phyloP scores from a whole-genome alignment of 129 eudicot species.

The Helianthus tuberosus region DNA sequence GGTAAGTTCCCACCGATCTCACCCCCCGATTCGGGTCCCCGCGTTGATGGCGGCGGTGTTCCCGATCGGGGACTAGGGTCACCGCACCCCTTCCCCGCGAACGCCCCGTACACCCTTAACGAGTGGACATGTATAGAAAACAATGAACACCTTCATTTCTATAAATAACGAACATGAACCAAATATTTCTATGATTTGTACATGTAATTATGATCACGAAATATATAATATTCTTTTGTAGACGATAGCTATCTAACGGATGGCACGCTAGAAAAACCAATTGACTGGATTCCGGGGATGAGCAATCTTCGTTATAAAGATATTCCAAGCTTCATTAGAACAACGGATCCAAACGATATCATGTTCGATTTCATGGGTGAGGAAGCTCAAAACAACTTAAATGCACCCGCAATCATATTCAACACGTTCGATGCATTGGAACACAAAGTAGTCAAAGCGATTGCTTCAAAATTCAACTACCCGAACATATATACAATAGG shows the following conservation, averaged over 20 bases:
- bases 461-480: slow-evolving; percentile 45
- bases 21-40: too few species aligned
- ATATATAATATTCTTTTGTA: slow-evolving; percentile 15
- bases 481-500: slow-evolving; percentile 60
- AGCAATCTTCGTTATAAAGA: slow-evolving; percentile 49
- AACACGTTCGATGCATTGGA: slow-evolving; percentile 70
- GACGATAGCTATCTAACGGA: slow-evolving; percentile 57
- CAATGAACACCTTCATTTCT: too few species aligned
- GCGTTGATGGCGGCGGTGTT: too few species aligned
- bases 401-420: slow-evolving; percentile 60
- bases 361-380: slow-evolving; percentile 65
- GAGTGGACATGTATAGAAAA: too few species aligned
- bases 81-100: too few species aligned
- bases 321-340: slow-evolving; percentile 63
- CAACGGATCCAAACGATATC: slow-evolving; percentile 60
- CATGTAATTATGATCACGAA: not conserved
- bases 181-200: not conserved
- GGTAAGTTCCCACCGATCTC: too few species aligned
- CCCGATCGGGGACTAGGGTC: too few species aligned
- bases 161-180: too few species aligned
- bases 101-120: too few species aligned
- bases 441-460: slow-evolving; percentile 43
- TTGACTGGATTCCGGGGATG: slow-evolving; percentile 69
- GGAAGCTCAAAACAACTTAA: slow-evolving; percentile 50
- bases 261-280: slow-evolving; percentile 51